Percentiles rank a stretch among this genome's conserved stretches.
These are phyloP conservation scores for Calonectria naviculata DNA, from an alignment of 2,329 filamentous ascomycete genomes.

Conservation along the genomic window DNA sequence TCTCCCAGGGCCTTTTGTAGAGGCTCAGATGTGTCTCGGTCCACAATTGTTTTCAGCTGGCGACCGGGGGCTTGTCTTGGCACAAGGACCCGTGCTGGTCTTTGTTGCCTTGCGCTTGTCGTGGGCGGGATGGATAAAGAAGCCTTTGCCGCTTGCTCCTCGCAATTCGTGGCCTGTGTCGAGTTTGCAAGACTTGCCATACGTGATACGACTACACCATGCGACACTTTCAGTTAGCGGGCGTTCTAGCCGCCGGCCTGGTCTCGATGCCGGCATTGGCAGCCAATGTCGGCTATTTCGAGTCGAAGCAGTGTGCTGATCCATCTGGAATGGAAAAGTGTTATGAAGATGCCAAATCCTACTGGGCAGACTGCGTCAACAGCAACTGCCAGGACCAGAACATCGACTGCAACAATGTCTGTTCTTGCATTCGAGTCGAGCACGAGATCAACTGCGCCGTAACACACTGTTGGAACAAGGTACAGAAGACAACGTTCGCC, in stretches of 20 bases:
- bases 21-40: background rate
- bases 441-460: background rate
- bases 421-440: background rate
- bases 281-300: background rate
- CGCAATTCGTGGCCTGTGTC: background rate
- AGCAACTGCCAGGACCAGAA: background rate
- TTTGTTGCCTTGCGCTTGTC: background rate
- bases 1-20: background rate
- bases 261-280: background rate
- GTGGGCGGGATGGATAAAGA: background rate
- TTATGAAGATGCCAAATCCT: background rate
- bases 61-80: background rate
- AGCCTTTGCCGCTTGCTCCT: background rate
- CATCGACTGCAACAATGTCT: background rate
- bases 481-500: background rate
- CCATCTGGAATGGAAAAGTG: background rate
- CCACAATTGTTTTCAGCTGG: background rate
- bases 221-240: background rate
- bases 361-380: background rate
- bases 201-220: background rate
- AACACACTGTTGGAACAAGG: background rate
- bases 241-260: background rate
- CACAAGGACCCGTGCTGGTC: background rate
- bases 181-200: background rate
- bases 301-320: background rate